A percentile compares a stretch with the other conserved stretches of the same genome.
phyloP scores from a whole-genome alignment of 495 filamentous ascomycete genomes.

The Trichoderma orchidacearum region DNA sequence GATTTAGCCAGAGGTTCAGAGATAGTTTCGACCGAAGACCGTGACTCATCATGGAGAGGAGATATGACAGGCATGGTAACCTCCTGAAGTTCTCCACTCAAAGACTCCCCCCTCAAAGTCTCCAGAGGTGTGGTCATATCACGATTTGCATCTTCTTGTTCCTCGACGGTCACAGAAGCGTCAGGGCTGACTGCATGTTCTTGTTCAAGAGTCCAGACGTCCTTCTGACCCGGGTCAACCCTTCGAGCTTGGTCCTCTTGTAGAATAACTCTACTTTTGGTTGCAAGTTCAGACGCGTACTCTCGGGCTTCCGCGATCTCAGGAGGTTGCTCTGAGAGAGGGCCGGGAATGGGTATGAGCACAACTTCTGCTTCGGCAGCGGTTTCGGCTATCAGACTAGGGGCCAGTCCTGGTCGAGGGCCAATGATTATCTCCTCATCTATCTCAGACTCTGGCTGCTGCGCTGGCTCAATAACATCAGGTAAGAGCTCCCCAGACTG shows the following conservation, averaged over 20 bases:
- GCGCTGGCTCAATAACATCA: neutral
- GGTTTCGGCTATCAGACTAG: neutral
- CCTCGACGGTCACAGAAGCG: neutral
- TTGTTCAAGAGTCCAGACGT: neutral
- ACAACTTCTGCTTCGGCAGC: too few species aligned
- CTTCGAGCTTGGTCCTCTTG: constrained; percentile 4
- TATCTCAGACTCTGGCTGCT: neutral
- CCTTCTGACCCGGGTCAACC: neutral
- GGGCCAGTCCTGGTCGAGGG: neutral
- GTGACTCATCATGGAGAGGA: neutral
- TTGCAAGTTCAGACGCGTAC: neutral
- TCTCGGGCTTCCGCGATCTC: neutral
- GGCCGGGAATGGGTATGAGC: too few species aligned
- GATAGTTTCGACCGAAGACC: too few species aligned
- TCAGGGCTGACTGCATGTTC: neutral
- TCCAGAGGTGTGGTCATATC: neutral
- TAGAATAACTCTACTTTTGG: too few species aligned
- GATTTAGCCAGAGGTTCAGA: neutral
- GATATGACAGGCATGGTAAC: too few species aligned
- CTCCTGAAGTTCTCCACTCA: too few species aligned
- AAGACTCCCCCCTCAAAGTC: neutral
- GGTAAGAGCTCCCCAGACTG: neutral
- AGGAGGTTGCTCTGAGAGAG: neutral
- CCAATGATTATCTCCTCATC: neutral
- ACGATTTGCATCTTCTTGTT: neutral